Evolutionary conservation across 78 protist species (phyloP), one percentile per base, ranked within the genome.

Genomic region (Dictyostelium purpureum): DNA sequence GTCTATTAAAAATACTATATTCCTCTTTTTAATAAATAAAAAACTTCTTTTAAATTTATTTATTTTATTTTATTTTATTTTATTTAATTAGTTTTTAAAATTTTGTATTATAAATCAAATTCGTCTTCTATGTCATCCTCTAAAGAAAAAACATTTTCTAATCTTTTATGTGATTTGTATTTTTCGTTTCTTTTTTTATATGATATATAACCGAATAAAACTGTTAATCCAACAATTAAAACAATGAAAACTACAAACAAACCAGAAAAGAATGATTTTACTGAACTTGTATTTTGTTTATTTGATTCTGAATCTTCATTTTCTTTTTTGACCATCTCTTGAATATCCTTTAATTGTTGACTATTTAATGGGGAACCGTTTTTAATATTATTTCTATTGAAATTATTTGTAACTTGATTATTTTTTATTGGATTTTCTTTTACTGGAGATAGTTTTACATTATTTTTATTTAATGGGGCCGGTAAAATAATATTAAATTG

Each of bases 131-230:
- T 19, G 9, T 56, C 65, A 56, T 38, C 52, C 38, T 67, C 76
- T 67, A 67, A 67, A 21, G 76, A 67, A 40, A 67, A 67, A 4
- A 67, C 14, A 6, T 65, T 65, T 35, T 65, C 73, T 67, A 67
- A 40, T 67, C 38, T 67, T 37, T n/a, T 37, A 67, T 67, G 76
- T n/a, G 33, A n/a, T 40, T 40, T 38, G 38, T 67, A 67, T 38
- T 67, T 67, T 38, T 67, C 76, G n/a, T 67, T 67, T 38, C 38
- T 67, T 28, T 67, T 67, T 67, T 67, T 67, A 67, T 67, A 67
- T 2, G 45, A 38, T 7, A 67, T n/a, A 18, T 10, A 67, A 7
- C n/a, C 51, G 38, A 21, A 33, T 21, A n/a, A 6, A 9, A 67
- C 1, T 21, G 31, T n/a, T 10, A 67, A 0, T 3, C 37, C 51